phyloP scores from a whole-genome alignment of 2,329 filamentous ascomycete genomes.

The Diaporthe helianthi region DNA sequence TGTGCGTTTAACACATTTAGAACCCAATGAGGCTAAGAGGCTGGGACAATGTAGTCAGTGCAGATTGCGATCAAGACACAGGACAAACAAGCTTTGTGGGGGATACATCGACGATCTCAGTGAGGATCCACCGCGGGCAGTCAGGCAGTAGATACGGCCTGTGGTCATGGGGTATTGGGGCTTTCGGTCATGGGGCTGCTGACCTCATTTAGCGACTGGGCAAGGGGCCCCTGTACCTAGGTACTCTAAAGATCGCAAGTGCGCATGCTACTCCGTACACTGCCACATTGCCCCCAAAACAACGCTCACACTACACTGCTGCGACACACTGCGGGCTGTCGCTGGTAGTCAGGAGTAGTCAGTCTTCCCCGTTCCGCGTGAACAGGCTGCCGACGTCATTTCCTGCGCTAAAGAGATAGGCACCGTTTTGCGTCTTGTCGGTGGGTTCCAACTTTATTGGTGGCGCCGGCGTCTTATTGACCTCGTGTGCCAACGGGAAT shows the following conservation, averaged over 20 bases:
- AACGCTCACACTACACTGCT: not conserved
- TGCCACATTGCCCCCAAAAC: not conserved
- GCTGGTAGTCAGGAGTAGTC: not conserved
- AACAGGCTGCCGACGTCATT: conserved; percentile 12
- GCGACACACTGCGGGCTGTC: not conserved
- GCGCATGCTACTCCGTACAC: not conserved
- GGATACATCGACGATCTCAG: conserved; percentile 12
- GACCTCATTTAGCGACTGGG: not conserved
- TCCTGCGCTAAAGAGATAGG: conserved; percentile 2
- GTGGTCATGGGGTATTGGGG: not conserved
- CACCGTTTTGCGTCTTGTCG: not conserved
- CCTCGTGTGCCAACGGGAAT: not conserved
- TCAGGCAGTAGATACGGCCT: too few species aligned
- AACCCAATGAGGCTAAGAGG: not conserved
- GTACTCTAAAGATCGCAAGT: not conserved
- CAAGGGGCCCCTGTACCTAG: conserved; percentile 12
- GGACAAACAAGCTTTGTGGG: conserved; percentile 25
- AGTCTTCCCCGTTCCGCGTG: not conserved
- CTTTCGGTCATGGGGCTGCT: not conserved
- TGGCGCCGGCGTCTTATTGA: not conserved
- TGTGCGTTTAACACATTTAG: not conserved
- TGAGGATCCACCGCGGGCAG: not conserved
- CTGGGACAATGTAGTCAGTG: not conserved
- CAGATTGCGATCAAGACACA: not conserved
- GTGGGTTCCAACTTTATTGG: not conserved